phyloP scores from a whole-genome alignment of 179 eudicot species.

The Patellifolia procumbens region DNA sequence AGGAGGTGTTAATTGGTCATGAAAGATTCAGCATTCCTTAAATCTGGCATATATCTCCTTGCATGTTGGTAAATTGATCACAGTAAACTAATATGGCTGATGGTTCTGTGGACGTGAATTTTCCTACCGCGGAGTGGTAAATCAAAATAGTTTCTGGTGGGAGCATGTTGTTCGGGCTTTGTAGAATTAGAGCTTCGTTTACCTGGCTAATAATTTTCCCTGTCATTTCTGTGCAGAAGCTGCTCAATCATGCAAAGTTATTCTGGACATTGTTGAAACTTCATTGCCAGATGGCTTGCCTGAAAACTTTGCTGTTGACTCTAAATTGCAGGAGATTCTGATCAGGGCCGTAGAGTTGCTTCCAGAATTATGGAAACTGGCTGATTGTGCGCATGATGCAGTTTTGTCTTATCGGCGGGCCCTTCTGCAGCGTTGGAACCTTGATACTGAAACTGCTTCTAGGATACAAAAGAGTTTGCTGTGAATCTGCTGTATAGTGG shows the following conservation, averaged over 20 bases:
- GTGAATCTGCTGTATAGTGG: conserved; percentile 84
- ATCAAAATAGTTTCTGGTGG: neutral
- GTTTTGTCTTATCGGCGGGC: conserved; percentile 73
- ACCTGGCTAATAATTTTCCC: conserved; percentile 34
- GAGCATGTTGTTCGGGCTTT: conserved; percentile 10
- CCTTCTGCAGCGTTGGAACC: conserved; percentile 77
- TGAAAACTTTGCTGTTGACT: conserved; percentile 73
- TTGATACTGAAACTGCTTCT: conserved; percentile 57
- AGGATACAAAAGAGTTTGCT: conserved; percentile 81
- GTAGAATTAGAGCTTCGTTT: conserved; percentile 10
- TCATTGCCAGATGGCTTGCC: conserved; percentile 88
- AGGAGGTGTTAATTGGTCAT: neutral
- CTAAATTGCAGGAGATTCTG: conserved; percentile 87
- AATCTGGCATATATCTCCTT: neutral
- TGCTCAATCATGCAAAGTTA: conserved; percentile 89
- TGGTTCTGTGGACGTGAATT: conserved; percentile 5
- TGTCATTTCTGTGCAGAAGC: conserved; percentile 74
- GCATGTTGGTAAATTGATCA: neutral
- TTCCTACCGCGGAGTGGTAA: neutral
- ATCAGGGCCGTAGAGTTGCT: conserved; percentile 73
- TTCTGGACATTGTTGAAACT: conserved; percentile 91
- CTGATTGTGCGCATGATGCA: conserved; percentile 67
- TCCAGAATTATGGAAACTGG: conserved; percentile 92
- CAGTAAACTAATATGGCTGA: neutral
- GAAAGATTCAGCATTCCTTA: neutral